phyloP scores from a whole-genome alignment of 2,329 filamentous ascomycete genomes.

The Fusarium mangiferae region DNA sequence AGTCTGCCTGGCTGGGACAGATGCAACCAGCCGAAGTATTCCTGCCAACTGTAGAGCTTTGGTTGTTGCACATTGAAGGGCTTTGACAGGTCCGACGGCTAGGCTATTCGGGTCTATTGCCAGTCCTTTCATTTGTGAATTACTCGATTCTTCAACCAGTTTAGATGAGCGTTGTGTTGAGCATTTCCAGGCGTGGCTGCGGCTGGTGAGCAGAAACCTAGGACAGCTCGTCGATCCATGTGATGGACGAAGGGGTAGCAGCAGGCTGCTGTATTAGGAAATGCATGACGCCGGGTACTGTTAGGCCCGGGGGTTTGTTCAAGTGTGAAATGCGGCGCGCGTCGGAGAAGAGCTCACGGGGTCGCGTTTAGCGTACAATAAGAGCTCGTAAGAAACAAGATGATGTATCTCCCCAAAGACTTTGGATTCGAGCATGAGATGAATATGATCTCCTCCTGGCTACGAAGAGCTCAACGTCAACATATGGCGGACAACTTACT shows the following conservation, averaged over 20 bases:
- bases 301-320: conserved; percentile 31
- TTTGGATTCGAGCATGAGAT: conserved; percentile 5
- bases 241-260: conserved; percentile 39
- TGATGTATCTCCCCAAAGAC: conserved; percentile 3
- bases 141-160: not conserved
- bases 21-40: conserved; percentile 15
- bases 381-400: conserved; percentile 18
- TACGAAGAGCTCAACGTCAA: not conserved
- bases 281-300: conserved; percentile 39
- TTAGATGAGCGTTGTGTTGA: not conserved
- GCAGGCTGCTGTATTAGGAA: conserved; percentile 43
- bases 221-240: conserved; percentile 39
- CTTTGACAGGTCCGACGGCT: conserved; percentile 23
- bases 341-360: conserved; percentile 40
- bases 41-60: conserved; percentile 12
- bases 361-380: conserved; percentile 40
- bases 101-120: not conserved
- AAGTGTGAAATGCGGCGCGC: conserved; percentile 35
- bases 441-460: conserved; percentile 26
- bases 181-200: conserved; percentile 38
- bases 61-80: conserved; percentile 15
- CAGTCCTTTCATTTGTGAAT: not conserved
- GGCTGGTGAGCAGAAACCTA: conserved; percentile 42
- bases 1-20: conserved; percentile 12
- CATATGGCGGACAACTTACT: not conserved